Evolutionary conservation across 768 basidiomycete species (phyloP), one percentile per base, ranked within the genome.

Genomic region (Leccinum boreale): DNA sequence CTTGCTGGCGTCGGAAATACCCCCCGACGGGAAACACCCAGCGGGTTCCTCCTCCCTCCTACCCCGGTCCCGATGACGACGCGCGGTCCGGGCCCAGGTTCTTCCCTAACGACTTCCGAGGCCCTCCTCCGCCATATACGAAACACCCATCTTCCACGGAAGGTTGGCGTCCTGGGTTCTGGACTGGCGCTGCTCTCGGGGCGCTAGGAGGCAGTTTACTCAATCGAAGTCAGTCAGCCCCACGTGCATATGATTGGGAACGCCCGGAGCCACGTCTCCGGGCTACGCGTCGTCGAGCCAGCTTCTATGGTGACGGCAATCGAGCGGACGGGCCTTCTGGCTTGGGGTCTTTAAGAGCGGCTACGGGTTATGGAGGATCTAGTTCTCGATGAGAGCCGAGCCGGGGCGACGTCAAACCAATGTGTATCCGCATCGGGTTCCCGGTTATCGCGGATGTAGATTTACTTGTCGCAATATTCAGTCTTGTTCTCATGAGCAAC

Each of bases 341-440:
- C 67, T 66, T 90, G 49, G 92, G 90, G 6, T 61, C 81, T 23
- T 85, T 89, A 80, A 81, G 92, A 68, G 77, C 82, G 35, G 90
- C 90, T 66, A 89, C 90, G 15, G 92, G 90, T 0, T 82, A 88
- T 56, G 93, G 92, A 29, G 85, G 91, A 26, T 89, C 91, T 4
- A 85, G 73, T 59, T 85, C 87, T 26, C 79, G 91, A 59, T 93
- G 65, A 71, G 71, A 65, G 9, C 12, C 6, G 46, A 36, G 24
- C 19, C 2, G 11, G 36, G 31, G 52, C 33, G 17, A 51, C 39
- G 31, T 44, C 33, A 58, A 53, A 48, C 26, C 44, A 28, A 28
- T 28, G 9, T 51, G 31, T 42, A 28, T 56, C 42, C 17, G 33
- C 35, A 26, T 36, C 11, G 15, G 52, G n/a, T 42, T 10, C 1